These are phyloP conservation scores for Eutrema heterophyllum DNA, from an alignment of 345 rosid genomes.

Conservation along the genomic window DNA sequence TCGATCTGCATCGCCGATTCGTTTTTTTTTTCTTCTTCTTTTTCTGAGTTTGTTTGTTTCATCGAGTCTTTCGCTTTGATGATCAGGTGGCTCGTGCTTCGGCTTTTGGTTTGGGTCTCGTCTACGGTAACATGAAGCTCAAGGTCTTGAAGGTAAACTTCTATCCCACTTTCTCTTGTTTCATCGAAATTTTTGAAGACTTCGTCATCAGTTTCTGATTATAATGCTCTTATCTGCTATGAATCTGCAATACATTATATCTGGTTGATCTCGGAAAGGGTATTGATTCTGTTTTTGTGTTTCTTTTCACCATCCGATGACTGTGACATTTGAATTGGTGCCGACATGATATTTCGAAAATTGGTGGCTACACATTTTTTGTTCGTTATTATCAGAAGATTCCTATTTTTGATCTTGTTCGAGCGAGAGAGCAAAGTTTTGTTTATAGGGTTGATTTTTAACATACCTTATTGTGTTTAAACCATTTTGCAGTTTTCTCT, in stretches of 20 bases:
- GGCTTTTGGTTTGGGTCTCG: constrained; percentile 65
- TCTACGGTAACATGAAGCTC: constrained; percentile 79
- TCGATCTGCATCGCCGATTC: constrained; percentile 1
- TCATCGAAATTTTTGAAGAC: background rate
- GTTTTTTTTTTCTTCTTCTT: background rate
- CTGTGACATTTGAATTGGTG: background rate
- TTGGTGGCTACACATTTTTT: background rate
- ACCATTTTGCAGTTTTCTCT: background rate
- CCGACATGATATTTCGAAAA: background rate
- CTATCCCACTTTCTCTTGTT: background rate
- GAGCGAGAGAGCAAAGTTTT: background rate
- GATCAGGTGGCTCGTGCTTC: constrained; percentile 87
- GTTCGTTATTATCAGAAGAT: no score
- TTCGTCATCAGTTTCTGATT: background rate
- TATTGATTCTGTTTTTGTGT: background rate
- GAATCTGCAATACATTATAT: background rate
- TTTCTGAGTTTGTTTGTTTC: background rate
- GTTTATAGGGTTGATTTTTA: background rate
- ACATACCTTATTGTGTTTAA: background rate
- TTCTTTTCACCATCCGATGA: background rate
- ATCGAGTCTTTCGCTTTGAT: background rate
- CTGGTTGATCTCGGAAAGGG: background rate
- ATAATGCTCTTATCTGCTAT: background rate
- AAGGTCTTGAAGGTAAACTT: constrained; percentile 64
- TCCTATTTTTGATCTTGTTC: background rate